phyloP scores from a whole-genome alignment of 768 basidiomycete species.

The Boletus reticuloceps region DNA sequence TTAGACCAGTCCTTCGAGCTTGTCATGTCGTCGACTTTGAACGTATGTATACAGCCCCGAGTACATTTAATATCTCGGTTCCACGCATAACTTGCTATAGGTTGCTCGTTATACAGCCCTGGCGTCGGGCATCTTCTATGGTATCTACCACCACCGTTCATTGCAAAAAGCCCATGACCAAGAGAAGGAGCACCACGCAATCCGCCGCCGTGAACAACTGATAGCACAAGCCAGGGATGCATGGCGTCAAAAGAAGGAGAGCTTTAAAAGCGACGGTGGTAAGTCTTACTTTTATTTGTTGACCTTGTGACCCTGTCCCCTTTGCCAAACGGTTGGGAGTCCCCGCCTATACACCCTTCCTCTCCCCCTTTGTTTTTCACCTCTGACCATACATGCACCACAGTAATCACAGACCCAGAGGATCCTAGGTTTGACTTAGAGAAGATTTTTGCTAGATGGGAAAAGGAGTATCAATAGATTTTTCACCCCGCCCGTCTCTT shows the following conservation, averaged over 20 bases:
- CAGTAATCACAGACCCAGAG: slow-evolving; percentile 92
- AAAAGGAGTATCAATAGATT: slow-evolving; percentile 60
- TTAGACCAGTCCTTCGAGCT: slow-evolving; percentile 4
- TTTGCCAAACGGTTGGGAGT: background rate
- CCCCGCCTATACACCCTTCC: no score
- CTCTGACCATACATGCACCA: slow-evolving; percentile 10
- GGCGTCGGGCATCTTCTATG: slow-evolving; percentile 82
- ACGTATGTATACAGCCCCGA: slow-evolving; percentile 60
- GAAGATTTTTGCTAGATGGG: slow-evolving; percentile 77
- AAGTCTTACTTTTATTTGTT: slow-evolving; percentile 31
- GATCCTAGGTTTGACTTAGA: slow-evolving; percentile 96
- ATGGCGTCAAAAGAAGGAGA: slow-evolving; percentile 77
- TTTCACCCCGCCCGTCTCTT: slow-evolving; percentile 16
- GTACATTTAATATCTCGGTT: slow-evolving; percentile 1
- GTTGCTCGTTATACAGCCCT: slow-evolving; percentile 95
- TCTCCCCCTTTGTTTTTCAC: background rate
- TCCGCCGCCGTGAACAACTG: slow-evolving; percentile 71
- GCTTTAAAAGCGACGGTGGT: slow-evolving; percentile 52
- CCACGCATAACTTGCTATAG: slow-evolving; percentile 38
- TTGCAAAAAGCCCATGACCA: slow-evolving; percentile 79
- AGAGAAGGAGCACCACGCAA: slow-evolving; percentile 69
- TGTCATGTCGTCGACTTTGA: slow-evolving; percentile 73
- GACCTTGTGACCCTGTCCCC: background rate
- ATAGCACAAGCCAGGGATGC: slow-evolving; percentile 87
- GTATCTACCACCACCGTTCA: slow-evolving; percentile 88